Conservation (phyloP, 2,329 filamentous ascomycete genomes). For the Pseudogymnoascus destructans region DNA sequence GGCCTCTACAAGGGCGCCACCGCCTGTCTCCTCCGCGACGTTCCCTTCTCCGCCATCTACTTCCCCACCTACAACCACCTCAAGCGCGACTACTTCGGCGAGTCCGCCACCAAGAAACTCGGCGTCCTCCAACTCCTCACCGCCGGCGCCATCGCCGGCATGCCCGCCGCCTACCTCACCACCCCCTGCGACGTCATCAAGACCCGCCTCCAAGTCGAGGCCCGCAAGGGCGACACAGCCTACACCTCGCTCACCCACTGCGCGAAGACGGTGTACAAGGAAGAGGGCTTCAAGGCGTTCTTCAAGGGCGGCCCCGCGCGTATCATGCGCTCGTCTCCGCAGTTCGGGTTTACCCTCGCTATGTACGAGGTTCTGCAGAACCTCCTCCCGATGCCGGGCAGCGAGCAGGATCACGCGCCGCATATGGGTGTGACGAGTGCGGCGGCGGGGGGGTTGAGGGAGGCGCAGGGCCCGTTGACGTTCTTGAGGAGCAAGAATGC, state of each 20-base stretch:
- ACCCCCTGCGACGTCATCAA: conserved; percentile 99
- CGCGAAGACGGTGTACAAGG: conserved; percentile 67
- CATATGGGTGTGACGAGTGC: conserved; percentile 50
- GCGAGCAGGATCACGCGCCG: conserved; percentile 35
- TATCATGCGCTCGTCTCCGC: conserved; percentile 86
- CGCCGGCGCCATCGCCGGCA: conserved; percentile 85
- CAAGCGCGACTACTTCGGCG: conserved; percentile 88
- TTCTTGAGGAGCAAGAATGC: conserved; percentile 74
- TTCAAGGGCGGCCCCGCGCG: conserved; percentile 97
- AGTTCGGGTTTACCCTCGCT: conserved; percentile 95
- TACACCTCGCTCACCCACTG: conserved; percentile 84
- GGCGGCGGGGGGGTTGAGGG: conserved; percentile 37
- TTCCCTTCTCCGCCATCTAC: conserved; percentile 97
- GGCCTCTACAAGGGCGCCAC: conserved; percentile 95
- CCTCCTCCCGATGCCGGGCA: conserved; percentile 64
- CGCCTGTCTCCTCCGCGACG: conserved; percentile 86
- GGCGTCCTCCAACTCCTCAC: conserved; percentile 83
- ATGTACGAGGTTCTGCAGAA: conserved; percentile 87
- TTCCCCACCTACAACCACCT: conserved; percentile 94
- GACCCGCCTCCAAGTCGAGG: conserved; percentile 93
- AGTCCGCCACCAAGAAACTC: conserved; percentile 74
- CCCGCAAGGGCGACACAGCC: conserved; percentile 79
- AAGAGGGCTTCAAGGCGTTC: conserved; percentile 92
- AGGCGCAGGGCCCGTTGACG: conserved; percentile 30
- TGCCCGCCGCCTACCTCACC: conserved; percentile 86